These are phyloP conservation scores for Aspergillus sclerotialis DNA, from an alignment of 2,329 filamentous ascomycete species.

Conservation along the genomic window DNA sequence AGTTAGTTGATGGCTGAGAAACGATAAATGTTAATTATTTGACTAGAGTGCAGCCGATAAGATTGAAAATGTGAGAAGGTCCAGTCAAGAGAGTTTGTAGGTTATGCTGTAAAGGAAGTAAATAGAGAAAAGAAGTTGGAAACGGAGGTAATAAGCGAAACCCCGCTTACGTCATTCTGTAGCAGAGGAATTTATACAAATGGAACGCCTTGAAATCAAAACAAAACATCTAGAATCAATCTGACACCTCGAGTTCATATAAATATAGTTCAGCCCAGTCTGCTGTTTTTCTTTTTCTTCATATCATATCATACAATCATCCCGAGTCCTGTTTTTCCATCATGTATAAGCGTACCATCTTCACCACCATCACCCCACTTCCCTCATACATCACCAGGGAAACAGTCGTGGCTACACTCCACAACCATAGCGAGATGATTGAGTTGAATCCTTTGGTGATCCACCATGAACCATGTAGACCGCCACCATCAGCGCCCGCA, in stretches of 20 bases:
- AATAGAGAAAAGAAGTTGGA: too few species aligned
- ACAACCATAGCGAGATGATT: constrained; percentile 76
- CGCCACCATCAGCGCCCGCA: constrained; percentile 58
- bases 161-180: too few species aligned
- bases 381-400: constrained; percentile 61
- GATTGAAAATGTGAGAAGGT: constrained; percentile 17
- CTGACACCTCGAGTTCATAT: too few species aligned
- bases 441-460: constrained; percentile 78
- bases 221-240: too few species aligned
- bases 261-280: too few species aligned
- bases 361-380: constrained; percentile 73
- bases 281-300: too few species aligned
- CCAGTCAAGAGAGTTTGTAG: constrained; percentile 3
- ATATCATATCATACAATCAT: too few species aligned
- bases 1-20: constrained; percentile 5
- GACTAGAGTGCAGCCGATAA: constrained; percentile 29
- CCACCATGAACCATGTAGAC: constrained; percentile 60
- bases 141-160: too few species aligned
- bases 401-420: constrained; percentile 67
- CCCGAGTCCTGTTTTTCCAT: constrained; percentile 11
- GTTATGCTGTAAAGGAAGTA: not conserved
- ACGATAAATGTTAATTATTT: constrained; percentile 5
- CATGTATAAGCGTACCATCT: constrained; percentile 65
- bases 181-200: too few species aligned
- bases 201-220: too few species aligned